Evolutionary conservation across 2,329 filamentous ascomycete genomes (phyloP), one percentile per base, ranked within the genome.

Genomic region (Fusarium solani-melongenae): DNA sequence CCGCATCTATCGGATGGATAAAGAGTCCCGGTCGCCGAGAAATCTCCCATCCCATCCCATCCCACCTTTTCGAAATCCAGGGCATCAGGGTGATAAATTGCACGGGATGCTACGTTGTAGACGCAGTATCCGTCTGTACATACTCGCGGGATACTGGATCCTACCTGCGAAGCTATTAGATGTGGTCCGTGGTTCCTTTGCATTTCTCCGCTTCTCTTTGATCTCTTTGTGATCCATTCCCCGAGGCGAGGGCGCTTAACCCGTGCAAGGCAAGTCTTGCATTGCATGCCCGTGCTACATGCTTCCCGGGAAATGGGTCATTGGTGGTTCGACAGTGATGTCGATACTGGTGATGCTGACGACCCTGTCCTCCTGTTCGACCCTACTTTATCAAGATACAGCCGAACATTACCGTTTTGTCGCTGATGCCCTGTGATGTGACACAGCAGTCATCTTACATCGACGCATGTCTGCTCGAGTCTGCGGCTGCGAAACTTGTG

Each of bases 281-380:
- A 51, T 57, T 56, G 27, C 57, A 66, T 53, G 34, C 34, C 31
- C 22, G 61, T 72, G 46, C 56, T 64, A 64, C 49, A 57, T 33
- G 31, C 61, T 69, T 73, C 57, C 63, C 66, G 53, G 53, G 65
- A 71, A 49, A 56, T 60, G 56, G 58, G 69, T 65, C 63, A 62
- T 62, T 68, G 53, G 69, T 75, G 72, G 60, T 68, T 71, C 66
- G 72, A 73, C 58, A 51, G 33, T 73, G 63, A 68, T 73, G 62
- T 72, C 41, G 39, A 62, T 63, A 49, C 41, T 41, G 55, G 58
- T 64, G 36, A 64, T 63, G 60, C 33, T 41, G 46, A 55, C 60
- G 36, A 63, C 41, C 20, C 34, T 10, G 41, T 51, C 27, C n/a
- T 33, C 56, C 56, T 39, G 58, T 60, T 51, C 36, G 31, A 61